Conservation (phyloP, 768 basidiomycete species). For the Suillus subalutaceus region DNA sequence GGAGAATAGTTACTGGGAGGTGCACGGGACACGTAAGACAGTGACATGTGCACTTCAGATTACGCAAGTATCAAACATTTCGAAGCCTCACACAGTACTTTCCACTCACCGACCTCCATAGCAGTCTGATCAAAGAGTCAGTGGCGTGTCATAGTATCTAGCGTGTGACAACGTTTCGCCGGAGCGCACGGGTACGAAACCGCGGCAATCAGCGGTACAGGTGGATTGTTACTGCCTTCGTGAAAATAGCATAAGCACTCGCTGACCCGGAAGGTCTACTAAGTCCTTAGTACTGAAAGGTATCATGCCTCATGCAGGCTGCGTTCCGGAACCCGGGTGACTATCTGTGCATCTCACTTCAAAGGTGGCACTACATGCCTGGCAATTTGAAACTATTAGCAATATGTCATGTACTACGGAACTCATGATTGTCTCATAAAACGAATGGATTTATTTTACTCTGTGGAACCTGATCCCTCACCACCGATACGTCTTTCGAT, state of each 20-base stretch:
- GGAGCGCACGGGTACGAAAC: not conserved
- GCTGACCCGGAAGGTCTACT: not conserved
- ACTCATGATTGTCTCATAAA: not conserved
- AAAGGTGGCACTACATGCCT: not conserved
- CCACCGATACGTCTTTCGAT: not conserved
- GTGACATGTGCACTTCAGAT: too few relatives aligned
- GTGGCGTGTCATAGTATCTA: too few relatives aligned
- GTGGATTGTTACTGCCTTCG: not conserved
- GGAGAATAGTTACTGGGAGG: too few relatives aligned
- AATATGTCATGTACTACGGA: conserved; percentile 2
- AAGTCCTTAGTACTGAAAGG: not conserved
- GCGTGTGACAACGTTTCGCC: too few relatives aligned
- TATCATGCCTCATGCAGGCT: not conserved
- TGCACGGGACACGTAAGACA: too few relatives aligned
- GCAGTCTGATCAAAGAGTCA: too few relatives aligned
- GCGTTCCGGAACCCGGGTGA: not conserved
- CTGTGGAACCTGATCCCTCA: not conserved
- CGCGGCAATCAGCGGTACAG: not conserved
- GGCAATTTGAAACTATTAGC: not conserved
- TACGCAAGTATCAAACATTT: too few relatives aligned
- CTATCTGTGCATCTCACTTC: not conserved
- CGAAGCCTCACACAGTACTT: too few relatives aligned
- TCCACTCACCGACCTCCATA: too few relatives aligned
- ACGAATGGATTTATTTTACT: not conserved
- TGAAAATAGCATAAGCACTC: not conserved